Evolutionary conservation across 2,329 filamentous ascomycete species (phyloP).

Genomic region (Calonectria honghensis): DNA sequence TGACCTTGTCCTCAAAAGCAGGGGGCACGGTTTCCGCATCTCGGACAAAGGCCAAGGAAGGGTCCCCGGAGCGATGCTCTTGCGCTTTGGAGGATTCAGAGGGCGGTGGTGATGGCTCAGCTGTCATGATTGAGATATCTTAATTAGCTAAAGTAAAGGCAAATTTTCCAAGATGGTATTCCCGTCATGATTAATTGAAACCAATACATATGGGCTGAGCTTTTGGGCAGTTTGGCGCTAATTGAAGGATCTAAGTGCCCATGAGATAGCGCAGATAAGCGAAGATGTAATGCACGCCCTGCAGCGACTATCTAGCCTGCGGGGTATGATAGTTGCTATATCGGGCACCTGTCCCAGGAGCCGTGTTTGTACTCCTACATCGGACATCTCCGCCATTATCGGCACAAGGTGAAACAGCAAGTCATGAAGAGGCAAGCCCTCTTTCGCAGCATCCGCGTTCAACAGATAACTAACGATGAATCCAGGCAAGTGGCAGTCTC

Average conservation of each 20-base stretch:
- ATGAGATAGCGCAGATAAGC: not conserved
- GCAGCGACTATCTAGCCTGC: not conserved
- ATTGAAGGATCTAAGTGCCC: not conserved
- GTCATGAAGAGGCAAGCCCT: not conserved
- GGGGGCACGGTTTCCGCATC: constrained; percentile 19
- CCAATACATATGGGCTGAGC: not conserved
- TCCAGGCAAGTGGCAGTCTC: not conserved
- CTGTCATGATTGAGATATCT: not conserved
- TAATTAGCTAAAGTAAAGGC: not conserved
- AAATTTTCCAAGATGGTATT: not conserved
- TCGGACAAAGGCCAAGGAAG: constrained; percentile 24
- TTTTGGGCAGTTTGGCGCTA: not conserved
- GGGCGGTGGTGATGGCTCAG: not conserved
- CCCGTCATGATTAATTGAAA: not conserved
- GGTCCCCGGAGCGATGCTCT: constrained; percentile 17
- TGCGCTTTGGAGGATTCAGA: not conserved
- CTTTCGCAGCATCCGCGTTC: not conserved
- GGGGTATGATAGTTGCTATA: not conserved
- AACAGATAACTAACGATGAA: not conserved
- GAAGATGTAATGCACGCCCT: not conserved
- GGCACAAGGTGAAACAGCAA: not conserved
- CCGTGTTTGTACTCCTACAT: not conserved
- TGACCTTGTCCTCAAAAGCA: constrained; percentile 52
- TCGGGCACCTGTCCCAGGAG: not conserved
- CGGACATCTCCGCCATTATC: not conserved